Base-by-base conservation (phyloP, 2,329 filamentous ascomycete genomes). In the Aspergillus quadrilineatus region DNA sequence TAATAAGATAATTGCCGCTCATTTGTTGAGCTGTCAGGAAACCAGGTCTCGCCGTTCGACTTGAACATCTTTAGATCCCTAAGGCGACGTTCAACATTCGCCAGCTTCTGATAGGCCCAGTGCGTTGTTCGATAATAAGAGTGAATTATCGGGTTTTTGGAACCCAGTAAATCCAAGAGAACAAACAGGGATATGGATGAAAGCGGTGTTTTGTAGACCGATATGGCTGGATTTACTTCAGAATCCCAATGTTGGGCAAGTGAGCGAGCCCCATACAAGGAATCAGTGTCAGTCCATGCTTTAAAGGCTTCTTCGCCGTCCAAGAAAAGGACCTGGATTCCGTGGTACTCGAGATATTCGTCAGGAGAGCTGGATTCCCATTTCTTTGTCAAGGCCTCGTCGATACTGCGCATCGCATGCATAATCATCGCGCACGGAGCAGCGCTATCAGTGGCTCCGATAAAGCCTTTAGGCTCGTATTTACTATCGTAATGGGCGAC, bases 401-500 rank as follows among this genome's bases (percentile, higher is more conserved):
- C 92, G 46, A 99, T 84, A 60, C 85, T 89, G 63, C 87, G 82
- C 59, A 92, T 90, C 10, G 88, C 85, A 71, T 96, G 90, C 84
- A 99, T 83, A 57, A 99, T 80, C 82, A 97, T 92, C 0, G 94
- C 94, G 73, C 93, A 97, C 8, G 94, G 92, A 15, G 90, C 94
- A 1, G 94, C 94, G 66, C 91, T 96, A 69, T 99, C 94, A 12
- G 85, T 95, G 0, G 93, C 94, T 0, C 94, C 94, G 57, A 99
- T 89, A 71, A 99, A 99, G 0, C 92, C 93, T 59, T 86, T 77
- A 0, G 92, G 93, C 28, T 79, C 79, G 56, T 89, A 81, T 75
- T 96, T 89, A 70, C 87, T 92, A 67, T 99, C 94, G 72, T 96
- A 97, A 71, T 99, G 94, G 39, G 94, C 94, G 6, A 93, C 94